Percentiles rank a stretch among this genome's conserved stretches.
Conservation (phyloP, 192 early-diverging fungal genomes). For the Coemansia asiatica region DNA sequence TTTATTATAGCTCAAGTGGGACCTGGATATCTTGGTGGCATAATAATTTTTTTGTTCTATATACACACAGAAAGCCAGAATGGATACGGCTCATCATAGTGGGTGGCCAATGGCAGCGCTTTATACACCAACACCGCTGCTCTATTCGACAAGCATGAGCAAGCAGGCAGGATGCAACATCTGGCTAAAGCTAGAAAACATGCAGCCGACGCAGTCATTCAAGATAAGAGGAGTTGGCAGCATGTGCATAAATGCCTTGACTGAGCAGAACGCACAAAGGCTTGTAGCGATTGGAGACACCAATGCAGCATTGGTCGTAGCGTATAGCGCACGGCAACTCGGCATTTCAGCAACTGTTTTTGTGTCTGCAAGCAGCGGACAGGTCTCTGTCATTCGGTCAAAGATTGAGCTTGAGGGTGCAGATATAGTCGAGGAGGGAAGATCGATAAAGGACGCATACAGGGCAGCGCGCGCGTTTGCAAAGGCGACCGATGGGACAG, state of each 20-base stretch:
- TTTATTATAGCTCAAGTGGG: neutral
- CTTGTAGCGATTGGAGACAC: conserved; percentile 63
- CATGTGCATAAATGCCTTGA: conserved; percentile 57
- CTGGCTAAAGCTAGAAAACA: conserved; percentile 74
- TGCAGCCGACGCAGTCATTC: conserved; percentile 76
- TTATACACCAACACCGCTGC: conserved; percentile 42
- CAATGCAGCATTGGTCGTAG: conserved; percentile 68
- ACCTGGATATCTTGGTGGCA: neutral
- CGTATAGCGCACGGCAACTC: conserved; percentile 66
- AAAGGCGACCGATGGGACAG: conserved; percentile 24
- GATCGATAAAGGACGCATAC: conserved; percentile 37
- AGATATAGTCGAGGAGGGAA: conserved; percentile 28
- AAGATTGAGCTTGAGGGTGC: conserved; percentile 67
- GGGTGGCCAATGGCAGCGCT: conserved; percentile 5
- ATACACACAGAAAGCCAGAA: neutral
- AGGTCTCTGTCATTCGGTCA: conserved; percentile 52
- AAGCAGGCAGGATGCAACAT: conserved; percentile 59
- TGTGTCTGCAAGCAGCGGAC: conserved; percentile 51
- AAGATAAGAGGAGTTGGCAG: conserved; percentile 73
- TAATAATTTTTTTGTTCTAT: no score
- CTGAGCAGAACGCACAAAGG: conserved; percentile 50
- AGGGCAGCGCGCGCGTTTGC: conserved; percentile 33
- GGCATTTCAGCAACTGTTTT: conserved; percentile 59
- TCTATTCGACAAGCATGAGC: conserved; percentile 48
- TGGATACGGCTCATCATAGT: neutral